Evolutionary conservation across 305 asterid species (phyloP), one percentile per base, ranked within the genome.

Genomic region (Withania somnifera): DNA sequence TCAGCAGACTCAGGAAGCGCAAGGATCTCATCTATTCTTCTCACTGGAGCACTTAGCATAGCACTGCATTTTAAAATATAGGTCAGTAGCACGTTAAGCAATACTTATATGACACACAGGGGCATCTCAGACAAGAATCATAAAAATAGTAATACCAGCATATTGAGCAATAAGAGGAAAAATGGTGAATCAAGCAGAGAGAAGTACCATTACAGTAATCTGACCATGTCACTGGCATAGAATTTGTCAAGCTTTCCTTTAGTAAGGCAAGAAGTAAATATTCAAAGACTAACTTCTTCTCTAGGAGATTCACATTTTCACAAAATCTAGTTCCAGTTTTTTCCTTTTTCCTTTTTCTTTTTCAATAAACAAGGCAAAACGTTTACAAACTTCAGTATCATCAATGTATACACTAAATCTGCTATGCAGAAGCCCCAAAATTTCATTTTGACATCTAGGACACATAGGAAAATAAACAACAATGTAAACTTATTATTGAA

Each of bases 21-120:
- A 80, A 95, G 98, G 84, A 94, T 89, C 81, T 92, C 98, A 88
- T 95, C 98, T 77, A 95, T 89, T 51, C 93, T 89, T 67, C 85
- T 90, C 80, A 93, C 92, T 64, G 94, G 98, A 84, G 95, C 91
- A 83, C 86, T 93, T 90, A 95, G 82, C 61, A 86, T 91, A 85
- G 92, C 98, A 78, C 99, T 95, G 95, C 89, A 85, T 7, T 56
- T 57, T 64, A 14, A 4, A 32, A 11, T 45, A 64, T 80, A 28
- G 63, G 52, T 50, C 1, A 51, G 77, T 17, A 50, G 58, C 9
- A 26, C n/a, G 79, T 17, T 75, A 28, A 75, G n/a, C 28, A 15
- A 50, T 50, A 8, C 61, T 9, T 50, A 15, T 47, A 14, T 26
- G 66, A 77, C 79, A 54, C 56, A 66, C 61, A 75, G 82, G 47